These are phyloP conservation scores for Silene conica DNA, from an alignment of 148 eudicot species.

Conservation along the genomic window DNA sequence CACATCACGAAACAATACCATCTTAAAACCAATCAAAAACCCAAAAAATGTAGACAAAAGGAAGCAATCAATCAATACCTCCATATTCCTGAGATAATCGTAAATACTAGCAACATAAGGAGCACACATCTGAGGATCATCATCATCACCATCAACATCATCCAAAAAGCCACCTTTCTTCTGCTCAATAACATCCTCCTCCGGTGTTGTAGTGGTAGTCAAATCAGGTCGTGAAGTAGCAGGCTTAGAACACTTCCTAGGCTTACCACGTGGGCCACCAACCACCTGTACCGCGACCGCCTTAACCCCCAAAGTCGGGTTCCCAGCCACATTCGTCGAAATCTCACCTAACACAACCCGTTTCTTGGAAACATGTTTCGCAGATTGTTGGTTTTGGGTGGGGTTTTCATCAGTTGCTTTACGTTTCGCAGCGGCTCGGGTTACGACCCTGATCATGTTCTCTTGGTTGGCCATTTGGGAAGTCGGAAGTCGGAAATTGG, in stretches of 20 bases:
- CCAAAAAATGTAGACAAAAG: too few species aligned
- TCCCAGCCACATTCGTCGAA: conserved; percentile 26
- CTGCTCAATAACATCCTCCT: conserved; percentile 21
- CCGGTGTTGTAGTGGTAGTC: conserved; percentile 9
- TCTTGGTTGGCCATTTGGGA: conserved; percentile 77
- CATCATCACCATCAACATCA: conserved; percentile 28
- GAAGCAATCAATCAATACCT: conserved; percentile 38
- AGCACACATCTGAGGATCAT: conserved; percentile 75
- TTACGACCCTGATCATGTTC: conserved; percentile 49
- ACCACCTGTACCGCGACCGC: background rate
- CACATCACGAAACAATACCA: too few species aligned
- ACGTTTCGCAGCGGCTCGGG: conserved; percentile 55
- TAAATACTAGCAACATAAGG: conserved; percentile 61
- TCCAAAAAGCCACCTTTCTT: background rate
- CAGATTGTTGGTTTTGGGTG: conserved; percentile 7
- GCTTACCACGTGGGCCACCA: conserved; percentile 1
- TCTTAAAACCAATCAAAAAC: too few species aligned
- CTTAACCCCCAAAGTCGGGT: background rate
- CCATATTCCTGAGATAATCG: conserved; percentile 66
- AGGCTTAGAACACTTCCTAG: conserved; percentile 28
- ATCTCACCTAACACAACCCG: conserved; percentile 78
- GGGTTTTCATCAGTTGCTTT: conserved; percentile 27
- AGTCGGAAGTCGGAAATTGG: too few species aligned
- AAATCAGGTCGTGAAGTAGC: background rate
- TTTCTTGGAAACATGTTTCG: conserved; percentile 30